Evolutionary conservation across 2,329 filamentous ascomycete species (phyloP), one percentile per base, ranked within the genome.

Genomic region (Fusarium drepaniforme): DNA sequence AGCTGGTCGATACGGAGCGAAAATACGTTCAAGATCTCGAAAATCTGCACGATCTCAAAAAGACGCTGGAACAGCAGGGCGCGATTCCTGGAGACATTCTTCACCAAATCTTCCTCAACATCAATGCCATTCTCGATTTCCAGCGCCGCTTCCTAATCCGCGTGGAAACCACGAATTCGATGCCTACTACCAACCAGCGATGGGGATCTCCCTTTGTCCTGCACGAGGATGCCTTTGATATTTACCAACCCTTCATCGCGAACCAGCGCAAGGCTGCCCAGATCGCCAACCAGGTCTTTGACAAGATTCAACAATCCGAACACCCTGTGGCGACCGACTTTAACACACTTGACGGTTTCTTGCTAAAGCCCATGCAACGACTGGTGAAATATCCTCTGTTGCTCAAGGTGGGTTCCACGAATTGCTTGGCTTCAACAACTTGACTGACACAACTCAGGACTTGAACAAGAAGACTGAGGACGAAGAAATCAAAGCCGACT

Each of bases 1-100:
- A 99, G 84, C 86, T 99, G 57, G 93, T 99, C 66, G 94, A 96
- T 78, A 98, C 96, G 2, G 97, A 99, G 84, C 92, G 97, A 73
- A 98, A 98, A 84, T 99, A 99, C 78, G 97, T 98, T 5, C 96
- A 98, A 82, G 97, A 99, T 85, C 86, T 99, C 64, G 96, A 98
- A 82, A 96, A 98, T 77, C 84, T 99, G 40, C 95, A 98, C 82
- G 93, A 96, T 60, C 89, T 98, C 80, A 98, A 98, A 85, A 96
- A 94, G 84, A 91, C 93, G 28, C 88, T 98, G 66, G 95, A 98
- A 78, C 93, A 97, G 81, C 95, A 93, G 75, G 95, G 95, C 42
- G 91, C 95, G 42, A 91, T 98, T 74, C 93, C 94, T 3, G 96
- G 97, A 64, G 97, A 99, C 81, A 91, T 93, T 12, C 93, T 98